Base-by-base conservation (phyloP, 1,284 basidiomycete genomes). In the Tilletia caries region DNA sequence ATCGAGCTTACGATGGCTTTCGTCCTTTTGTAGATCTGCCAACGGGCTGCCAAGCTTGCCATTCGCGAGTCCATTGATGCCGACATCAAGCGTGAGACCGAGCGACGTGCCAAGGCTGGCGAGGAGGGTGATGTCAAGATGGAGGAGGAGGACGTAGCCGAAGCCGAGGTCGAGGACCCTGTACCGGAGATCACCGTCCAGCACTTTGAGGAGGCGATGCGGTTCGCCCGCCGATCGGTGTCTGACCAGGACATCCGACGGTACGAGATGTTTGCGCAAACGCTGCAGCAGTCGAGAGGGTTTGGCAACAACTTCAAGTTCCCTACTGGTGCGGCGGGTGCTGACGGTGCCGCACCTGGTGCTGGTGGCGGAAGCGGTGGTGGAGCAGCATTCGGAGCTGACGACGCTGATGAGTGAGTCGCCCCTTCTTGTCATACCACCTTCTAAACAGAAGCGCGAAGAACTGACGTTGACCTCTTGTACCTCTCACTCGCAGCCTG, bases 151-250 rank as follows among this genome's bases (percentile, higher is more conserved):
- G 79, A 75, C 8, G 76, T 64, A 13, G 76, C 75, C 13, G 75
- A 64, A 15, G 76, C 72, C 41, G 91, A 92, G 76, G 85, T 86
- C 66, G 89, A 86, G 71, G 93, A 99, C 81, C 93, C 93, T 12
- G 96, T 98, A n/a, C 94, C 96, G 1, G 88, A 93, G 82, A 98
- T 98, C 84, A 94, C 93, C 0, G 72, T 73, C 15, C 77, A 80
- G 62, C 78, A 84, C 87, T 98, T 98, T 79, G 95, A 98, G 86
- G 95, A 98, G 86, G 93, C 95, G 1, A 96, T 96, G 94, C 90
- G 90, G 84, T 95, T 88, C 78, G 84, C 84, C 8, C 76, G 84
- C 64, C 79, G 84, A 32, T 83, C 84, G 15, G 84, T 85, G 23
- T 82, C 79, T 65, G 84, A 84, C 66, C 90, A 91, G 76, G 95